A percentile compares a stretch with the other conserved stretches of the same genome.
Conservation (phyloP, 805 yeast genomes). For the Nematodospora valgi region DNA sequence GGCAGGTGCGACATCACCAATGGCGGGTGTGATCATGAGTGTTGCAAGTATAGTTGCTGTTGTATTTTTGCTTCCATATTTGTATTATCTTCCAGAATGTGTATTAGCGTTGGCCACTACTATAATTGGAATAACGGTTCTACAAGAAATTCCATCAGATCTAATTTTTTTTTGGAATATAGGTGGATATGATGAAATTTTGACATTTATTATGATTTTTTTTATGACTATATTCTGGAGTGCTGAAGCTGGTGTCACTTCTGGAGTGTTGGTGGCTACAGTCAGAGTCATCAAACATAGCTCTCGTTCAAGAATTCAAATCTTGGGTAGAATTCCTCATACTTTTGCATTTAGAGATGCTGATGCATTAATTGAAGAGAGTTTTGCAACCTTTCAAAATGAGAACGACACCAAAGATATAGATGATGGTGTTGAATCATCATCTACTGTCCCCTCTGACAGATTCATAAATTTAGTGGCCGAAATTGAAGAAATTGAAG, state of each 20-base stretch:
- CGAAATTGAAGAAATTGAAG: constrained; percentile 51
- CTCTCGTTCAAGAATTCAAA: constrained; percentile 79
- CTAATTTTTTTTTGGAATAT: constrained; percentile 30
- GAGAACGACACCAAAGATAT: constrained; percentile 4
- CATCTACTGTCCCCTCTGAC: constrained; percentile 3
- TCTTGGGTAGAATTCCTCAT: constrained; percentile 55
- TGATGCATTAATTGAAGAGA: constrained; percentile 51
- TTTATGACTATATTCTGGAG: constrained; percentile 31
- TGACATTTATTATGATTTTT: constrained; percentile 21
- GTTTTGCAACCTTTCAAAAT: constrained; percentile 23
- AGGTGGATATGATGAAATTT: constrained; percentile 28
- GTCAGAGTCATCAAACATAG: constrained; percentile 60
- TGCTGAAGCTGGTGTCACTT: constrained; percentile 34
- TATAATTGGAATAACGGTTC: constrained; percentile 50
- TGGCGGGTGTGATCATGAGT: constrained; percentile 35
- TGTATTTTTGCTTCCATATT: constrained; percentile 21
- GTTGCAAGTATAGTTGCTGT: constrained; percentile 21
- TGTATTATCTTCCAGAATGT: constrained; percentile 28
- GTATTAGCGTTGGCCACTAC: constrained; percentile 34
- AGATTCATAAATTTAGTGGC: constrained; percentile 19
- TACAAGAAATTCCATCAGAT: constrained; percentile 32
- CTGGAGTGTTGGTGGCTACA: constrained; percentile 35
- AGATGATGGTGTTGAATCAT: constrained; percentile 5
- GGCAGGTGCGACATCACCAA: constrained; percentile 50
- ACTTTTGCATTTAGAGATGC: constrained; percentile 61